Conservation (phyloP, 2,329 filamentous ascomycete genomes). For the Trichoderma sp. region DNA sequence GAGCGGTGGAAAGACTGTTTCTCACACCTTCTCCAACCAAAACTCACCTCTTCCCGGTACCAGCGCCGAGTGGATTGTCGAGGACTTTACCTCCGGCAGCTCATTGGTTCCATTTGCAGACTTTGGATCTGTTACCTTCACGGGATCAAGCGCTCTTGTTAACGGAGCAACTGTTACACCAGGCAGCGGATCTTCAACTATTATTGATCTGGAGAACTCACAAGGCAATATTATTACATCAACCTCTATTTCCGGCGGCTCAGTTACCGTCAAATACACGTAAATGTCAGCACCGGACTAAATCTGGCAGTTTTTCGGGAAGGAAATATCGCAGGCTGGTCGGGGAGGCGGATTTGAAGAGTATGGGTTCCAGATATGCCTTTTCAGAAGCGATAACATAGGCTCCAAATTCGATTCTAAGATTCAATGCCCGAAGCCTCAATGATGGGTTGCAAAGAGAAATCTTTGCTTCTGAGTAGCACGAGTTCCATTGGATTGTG, state of each 20-base stretch:
- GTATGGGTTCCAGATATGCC: neutral
- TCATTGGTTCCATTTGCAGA: conserved; percentile 10
- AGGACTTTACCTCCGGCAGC: neutral
- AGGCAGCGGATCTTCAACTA: neutral
- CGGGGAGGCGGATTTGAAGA: neutral
- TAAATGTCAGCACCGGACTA: neutral
- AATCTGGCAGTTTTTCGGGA: neutral
- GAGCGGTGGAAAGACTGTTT: neutral
- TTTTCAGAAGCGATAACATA: neutral
- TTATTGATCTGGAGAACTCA: conserved; percentile 3
- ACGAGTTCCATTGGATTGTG: neutral
- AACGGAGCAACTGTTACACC: neutral
- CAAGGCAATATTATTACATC: neutral
- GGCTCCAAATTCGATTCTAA: neutral
- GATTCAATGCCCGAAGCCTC: neutral
- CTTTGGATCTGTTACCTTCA: conserved; percentile 20
- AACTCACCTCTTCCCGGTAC: conserved; percentile 3
- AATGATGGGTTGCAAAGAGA: neutral
- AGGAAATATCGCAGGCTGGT: neutral
- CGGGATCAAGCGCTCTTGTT: neutral
- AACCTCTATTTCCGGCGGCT: neutral
- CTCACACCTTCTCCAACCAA: conserved; percentile 3
- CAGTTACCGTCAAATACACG: neutral
- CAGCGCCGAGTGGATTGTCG: conserved; percentile 24
- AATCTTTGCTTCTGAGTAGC: neutral